Conservation (phyloP, 768 basidiomycete genomes). For the Suillus tomentosus region DNA sequence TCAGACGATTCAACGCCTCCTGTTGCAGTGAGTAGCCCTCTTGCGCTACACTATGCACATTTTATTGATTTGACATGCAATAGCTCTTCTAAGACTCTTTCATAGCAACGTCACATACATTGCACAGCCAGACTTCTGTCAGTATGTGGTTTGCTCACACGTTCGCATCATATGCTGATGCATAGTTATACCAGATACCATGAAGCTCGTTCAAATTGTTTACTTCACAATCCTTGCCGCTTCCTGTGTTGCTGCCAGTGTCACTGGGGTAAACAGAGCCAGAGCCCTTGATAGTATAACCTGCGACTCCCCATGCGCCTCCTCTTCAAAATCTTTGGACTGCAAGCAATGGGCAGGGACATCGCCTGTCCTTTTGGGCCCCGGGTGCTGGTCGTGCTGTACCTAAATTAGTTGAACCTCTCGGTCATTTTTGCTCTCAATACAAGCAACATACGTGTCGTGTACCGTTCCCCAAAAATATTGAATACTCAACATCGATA, state of each 20-base stretch:
- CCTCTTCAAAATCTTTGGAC: neutral
- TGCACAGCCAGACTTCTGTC: too few species aligned
- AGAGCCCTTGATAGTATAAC: too few species aligned
- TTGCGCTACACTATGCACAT: neutral
- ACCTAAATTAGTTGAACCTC: too few species aligned
- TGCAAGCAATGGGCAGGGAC: neutral
- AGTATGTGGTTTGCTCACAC: neutral
- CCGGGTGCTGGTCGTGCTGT: too few species aligned
- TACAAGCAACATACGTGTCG: neutral
- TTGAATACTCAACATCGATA: neutral
- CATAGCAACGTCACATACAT: neutral
- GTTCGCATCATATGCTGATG: neutral
- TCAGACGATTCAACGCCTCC: neutral
- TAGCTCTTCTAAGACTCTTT: neutral
- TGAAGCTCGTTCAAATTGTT: neutral
- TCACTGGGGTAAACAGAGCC: neutral
- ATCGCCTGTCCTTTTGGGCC: neutral
- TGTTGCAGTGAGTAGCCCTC: neutral
- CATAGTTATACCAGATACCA: neutral
- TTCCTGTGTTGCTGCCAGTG: slow-evolving; percentile 12
- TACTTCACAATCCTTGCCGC: slow-evolving; percentile 29
- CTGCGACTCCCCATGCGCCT: too few species aligned
- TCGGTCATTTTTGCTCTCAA: neutral
- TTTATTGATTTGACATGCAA: neutral
- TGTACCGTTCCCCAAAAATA: neutral